Evolutionary conservation across 345 rosid species (phyloP), one percentile per base, ranked within the genome.

Genomic region (Pseudoturritis turrita): DNA sequence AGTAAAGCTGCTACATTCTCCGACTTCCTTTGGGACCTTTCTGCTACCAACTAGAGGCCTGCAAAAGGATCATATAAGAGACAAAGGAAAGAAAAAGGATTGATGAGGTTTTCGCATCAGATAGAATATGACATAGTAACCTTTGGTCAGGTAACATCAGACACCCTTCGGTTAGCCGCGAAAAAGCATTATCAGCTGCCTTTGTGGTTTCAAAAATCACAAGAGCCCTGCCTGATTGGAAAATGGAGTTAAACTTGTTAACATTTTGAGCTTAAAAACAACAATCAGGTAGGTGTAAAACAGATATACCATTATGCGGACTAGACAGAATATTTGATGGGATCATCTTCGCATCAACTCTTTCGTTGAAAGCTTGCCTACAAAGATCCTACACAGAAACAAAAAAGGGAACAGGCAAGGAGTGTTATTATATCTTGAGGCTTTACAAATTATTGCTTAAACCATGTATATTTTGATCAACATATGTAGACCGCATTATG

Each of bases 271-370:
- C 22, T 65, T 1, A 25, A 29, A 43, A 23, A 65, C 45, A 45
- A 31, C 50, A 44, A 55, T 46, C 19, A 14, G 21, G 45, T 49
- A 26, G 66, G 43, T 49, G 18, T 43, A 37, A 37, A 18, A 78
- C 41, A 64, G 9, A 67, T 56, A 31, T 87, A 87, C 86, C 92
- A 77, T 45, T 65, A 63, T 43, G 13, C 10, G 86, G 83, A 67
- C 50, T 77, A 21, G 87, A 83, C 50, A 64, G 41, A 43, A 73
- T 35, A 70, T 51, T 82, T 18, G 55, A 47, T 11, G 73, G 81
- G 46, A 79, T 55, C 89, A 86, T 79, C 77, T 78, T 82, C 28
- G 85, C 90, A 47, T 79, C 77, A 56, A 81, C 89, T 29, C 46
- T 62, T 77, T 73, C 83, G 21, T 81, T 36, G 71, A 88, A 51